These are phyloP conservation scores for Buxus sempervirens DNA, from an alignment of 164 flowering plant genomes.

Conservation along the genomic window DNA sequence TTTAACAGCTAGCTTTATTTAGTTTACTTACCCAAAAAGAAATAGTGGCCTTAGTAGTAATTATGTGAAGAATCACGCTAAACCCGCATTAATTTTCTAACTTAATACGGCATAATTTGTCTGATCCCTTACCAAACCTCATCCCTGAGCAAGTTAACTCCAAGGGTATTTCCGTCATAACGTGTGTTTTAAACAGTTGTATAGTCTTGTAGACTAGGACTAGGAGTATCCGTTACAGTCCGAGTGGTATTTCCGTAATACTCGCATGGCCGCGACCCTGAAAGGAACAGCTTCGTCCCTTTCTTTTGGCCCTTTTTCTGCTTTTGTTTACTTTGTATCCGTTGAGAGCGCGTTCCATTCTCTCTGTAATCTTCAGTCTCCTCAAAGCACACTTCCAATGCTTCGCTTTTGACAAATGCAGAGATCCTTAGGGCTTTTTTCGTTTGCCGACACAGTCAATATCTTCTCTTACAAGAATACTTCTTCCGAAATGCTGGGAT, in stretches of 20 bases:
- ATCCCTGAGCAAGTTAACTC: neutral
- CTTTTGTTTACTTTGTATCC: conserved; percentile 6
- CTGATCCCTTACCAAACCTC: too few relatives aligned
- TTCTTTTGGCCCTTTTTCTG: neutral
- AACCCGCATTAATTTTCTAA: too few relatives aligned
- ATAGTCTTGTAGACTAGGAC: too few relatives aligned
- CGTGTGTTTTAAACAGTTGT: too few relatives aligned
- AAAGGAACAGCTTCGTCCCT: conserved; percentile 3
- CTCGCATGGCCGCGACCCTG: conserved; percentile 1
- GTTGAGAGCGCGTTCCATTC: conserved; percentile 6
- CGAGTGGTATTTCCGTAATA: conserved; percentile 9
- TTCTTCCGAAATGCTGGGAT: neutral
- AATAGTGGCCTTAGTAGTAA: too few relatives aligned
- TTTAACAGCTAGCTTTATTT: too few relatives aligned
- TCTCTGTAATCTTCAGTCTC: neutral
- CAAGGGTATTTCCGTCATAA: neutral
- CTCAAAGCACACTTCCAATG: neutral
- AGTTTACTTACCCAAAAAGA: too few relatives aligned
- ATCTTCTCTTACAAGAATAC: neutral
- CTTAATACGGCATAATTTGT: too few relatives aligned
- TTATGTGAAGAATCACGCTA: too few relatives aligned
- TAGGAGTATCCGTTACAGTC: neutral
- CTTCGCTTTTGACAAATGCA: conserved; percentile 11
- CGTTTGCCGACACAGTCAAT: neutral
- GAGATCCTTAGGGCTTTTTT: neutral